Conservation (phyloP, 2,329 filamentous ascomycete species). For the Exophiala dermatitidis region DNA sequence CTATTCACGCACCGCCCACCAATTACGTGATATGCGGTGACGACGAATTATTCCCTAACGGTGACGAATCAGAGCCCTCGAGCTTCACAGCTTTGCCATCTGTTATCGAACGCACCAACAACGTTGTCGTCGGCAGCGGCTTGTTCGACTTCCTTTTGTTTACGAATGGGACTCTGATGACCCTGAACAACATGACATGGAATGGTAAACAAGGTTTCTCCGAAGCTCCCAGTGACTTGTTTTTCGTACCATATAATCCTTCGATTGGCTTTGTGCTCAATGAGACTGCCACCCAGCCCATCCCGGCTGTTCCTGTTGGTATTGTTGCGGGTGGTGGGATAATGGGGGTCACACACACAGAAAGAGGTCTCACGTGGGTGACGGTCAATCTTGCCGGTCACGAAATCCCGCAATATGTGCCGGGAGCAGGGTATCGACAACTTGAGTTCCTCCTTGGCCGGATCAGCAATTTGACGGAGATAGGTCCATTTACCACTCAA, state of each 20-base stretch:
- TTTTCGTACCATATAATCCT: conserved; percentile 42
- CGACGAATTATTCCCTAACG: conserved; percentile 34
- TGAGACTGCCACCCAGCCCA: conserved; percentile 23
- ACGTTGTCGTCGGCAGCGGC: conserved; percentile 45
- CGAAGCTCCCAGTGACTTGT: conserved; percentile 33
- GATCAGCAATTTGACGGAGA: conserved; percentile 28
- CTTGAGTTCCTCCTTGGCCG: conserved; percentile 69
- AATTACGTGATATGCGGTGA: conserved; percentile 38
- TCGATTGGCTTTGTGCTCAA: conserved; percentile 32
- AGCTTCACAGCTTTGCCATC: conserved; percentile 15
- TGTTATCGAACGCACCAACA: conserved; percentile 48
- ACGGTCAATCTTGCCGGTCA: conserved; percentile 27
- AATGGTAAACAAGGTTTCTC: conserved; percentile 44
- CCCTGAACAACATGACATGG: conserved; percentile 51
- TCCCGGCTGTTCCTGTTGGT: conserved; percentile 29
- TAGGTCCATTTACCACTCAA: conserved; percentile 21
- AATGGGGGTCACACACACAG: conserved; percentile 37
- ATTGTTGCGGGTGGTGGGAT: conserved; percentile 36
- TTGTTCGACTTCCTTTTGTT: conserved; percentile 45
- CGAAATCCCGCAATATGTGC: conserved; percentile 56
- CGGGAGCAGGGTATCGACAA: conserved; percentile 61
- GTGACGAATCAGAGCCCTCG: conserved; percentile 42
- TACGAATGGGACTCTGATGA: conserved; percentile 47
- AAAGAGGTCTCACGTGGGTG: conserved; percentile 41
- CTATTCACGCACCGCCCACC: conserved; percentile 43